Evolutionary conservation across 1,284 basidiomycete species (phyloP).

Genomic region (Farysia itapuensis): DNA sequence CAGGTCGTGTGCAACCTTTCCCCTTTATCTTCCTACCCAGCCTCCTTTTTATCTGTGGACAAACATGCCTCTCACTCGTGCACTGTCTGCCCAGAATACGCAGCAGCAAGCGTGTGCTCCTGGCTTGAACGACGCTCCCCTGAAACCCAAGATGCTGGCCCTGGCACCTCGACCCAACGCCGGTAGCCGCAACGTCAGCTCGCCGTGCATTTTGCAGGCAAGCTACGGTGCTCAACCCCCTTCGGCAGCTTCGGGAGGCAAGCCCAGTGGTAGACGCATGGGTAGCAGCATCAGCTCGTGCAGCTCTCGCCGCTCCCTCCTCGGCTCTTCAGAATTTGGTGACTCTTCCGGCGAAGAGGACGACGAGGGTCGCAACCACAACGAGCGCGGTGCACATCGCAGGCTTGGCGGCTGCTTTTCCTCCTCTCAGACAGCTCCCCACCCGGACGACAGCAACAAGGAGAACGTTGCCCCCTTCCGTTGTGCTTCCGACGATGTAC

Average conservation of each 20-base stretch:
- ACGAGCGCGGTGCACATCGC: slow-evolving; percentile 1
- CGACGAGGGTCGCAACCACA: slow-evolving; percentile 19
- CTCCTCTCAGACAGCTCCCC: slow-evolving; percentile 2
- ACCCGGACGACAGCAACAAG: slow-evolving; percentile 55
- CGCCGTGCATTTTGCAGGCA: background rate
- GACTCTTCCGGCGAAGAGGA: slow-evolving; percentile 40
- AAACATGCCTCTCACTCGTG: slow-evolving; percentile 31
- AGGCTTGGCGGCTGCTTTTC: slow-evolving; percentile 43
- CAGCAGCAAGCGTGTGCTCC: too few relatives aligned
- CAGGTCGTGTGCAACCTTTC: background rate
- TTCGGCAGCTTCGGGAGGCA: slow-evolving; percentile 10
- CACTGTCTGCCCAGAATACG: slow-evolving; percentile 21
- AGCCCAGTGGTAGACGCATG: slow-evolving; percentile 6
- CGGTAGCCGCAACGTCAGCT: background rate
- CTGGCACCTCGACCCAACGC: background rate
- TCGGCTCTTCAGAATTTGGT: slow-evolving; percentile 31
- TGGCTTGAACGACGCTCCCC: slow-evolving; percentile 10
- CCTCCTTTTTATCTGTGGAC: background rate
- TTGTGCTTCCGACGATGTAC: slow-evolving; percentile 18
- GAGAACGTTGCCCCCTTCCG: slow-evolving; percentile 57
- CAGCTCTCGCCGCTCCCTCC: slow-evolving; percentile 22
- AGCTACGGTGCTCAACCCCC: slow-evolving; percentile 4
- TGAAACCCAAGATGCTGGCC: slow-evolving; percentile 1
- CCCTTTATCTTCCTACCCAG: too few relatives aligned
- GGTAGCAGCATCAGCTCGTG: slow-evolving; percentile 10